Evolutionary conservation across 139 green algal species (phyloP).

Genomic region (Auxenochlorella pyrenoidosa): DNA sequence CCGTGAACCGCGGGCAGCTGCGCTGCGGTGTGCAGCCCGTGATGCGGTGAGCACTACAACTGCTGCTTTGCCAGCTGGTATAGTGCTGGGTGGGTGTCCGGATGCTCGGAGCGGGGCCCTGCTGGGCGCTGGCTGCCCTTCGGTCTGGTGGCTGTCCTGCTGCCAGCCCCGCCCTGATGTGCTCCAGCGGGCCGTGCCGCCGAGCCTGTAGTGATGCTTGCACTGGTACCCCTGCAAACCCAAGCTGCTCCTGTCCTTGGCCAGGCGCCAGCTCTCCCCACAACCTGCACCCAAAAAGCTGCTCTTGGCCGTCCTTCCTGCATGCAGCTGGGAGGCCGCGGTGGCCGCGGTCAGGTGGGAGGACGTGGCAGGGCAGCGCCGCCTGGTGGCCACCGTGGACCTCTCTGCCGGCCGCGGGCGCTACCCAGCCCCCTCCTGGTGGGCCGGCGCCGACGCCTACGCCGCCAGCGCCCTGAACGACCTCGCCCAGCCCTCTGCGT

Average conservation of each 20-base stretch:
- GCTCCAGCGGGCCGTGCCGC: too few species aligned
- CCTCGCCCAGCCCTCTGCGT: neutral
- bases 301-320: neutral
- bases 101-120: too few species aligned
- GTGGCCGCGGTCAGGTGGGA: neutral
- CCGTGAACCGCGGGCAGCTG: neutral
- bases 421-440: neutral
- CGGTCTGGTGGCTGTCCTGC: too few species aligned
- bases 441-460: conserved; percentile 11
- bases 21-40: neutral
- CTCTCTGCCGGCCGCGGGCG: neutral
- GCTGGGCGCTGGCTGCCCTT: neutral
- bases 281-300: neutral
- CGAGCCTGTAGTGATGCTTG: too few species aligned
- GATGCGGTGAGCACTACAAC: neutral
- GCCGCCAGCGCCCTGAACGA: conserved; percentile 1
- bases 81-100: too few species aligned
- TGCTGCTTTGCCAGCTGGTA: too few species aligned
- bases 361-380: conserved; percentile 2
- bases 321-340: neutral
- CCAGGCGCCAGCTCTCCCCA: too few species aligned
- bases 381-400: conserved; percentile 11
- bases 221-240: too few species aligned
- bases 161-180: too few species aligned
- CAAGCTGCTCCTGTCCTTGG: too few species aligned